Base-by-base conservation (phyloP, 2,329 filamentous ascomycete genomes). In the Hysterium pulicare region DNA sequence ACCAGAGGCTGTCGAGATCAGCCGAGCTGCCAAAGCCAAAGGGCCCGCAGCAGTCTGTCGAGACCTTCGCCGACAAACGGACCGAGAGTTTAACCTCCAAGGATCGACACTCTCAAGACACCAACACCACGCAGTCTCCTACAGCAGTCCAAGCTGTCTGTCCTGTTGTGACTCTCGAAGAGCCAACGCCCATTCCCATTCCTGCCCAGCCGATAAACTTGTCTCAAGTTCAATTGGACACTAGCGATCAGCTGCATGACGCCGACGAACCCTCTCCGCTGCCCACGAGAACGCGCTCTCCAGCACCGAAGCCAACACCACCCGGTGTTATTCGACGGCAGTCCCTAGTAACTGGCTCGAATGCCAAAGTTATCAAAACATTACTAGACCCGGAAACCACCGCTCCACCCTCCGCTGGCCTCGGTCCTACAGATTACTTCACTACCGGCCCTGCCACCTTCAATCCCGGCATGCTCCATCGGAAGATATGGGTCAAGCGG, bases 401-500 rank as follows among this genome's bases (percentile, higher is more conserved):
- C 31, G 26, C 49, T 33, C 46, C 45, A n/a, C 38, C 52, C 28
- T 33, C 40, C n/a, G 58, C 70, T 40, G 47, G 42, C 7, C 38
- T 53, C 13, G 50, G 40, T 38, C 49, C 55, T 32, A 49, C 55
- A 11, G 69, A 71, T 66, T 65, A 74, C 58, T 58, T 67, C 60
- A 47, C 61, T 64, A 46, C 59, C 16, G 51, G 57, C n/a, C 58
- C 67, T 7, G 42, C 57, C 38, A 42, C 49, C 53, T 49, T 61
- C 58, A 53, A 51, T 59, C 47, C 59, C 49, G 42, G 49, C 53
- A 64, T 67, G 64, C 62, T 64, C 51, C 81, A 77, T 44, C 79
- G 88, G 64, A 96, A 95, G 75, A 83, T 97, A 57, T 98, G 93
- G 93, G 91, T 97, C 62, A 93, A 86, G 73, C 80, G 91, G 58